Conservation (phyloP, 2,329 filamentous ascomycete species). For the Sarocladium oryzae region DNA sequence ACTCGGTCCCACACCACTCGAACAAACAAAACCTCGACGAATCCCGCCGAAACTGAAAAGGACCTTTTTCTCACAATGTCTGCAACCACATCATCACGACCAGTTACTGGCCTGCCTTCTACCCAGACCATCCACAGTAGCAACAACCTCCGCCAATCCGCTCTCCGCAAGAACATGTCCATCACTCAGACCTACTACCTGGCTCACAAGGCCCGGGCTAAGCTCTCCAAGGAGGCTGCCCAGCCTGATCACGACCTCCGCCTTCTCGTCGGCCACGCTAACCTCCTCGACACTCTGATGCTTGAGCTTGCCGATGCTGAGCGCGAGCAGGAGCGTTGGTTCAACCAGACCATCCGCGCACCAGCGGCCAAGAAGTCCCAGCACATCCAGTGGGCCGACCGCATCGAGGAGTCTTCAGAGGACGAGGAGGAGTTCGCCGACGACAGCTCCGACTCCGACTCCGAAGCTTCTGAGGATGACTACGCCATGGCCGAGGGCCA, state of each 20-base stretch:
- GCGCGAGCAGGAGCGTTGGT: slow-evolving; percentile 93
- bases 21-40: slow-evolving; percentile 6
- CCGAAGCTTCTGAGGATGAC: slow-evolving; percentile 33
- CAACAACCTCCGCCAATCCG: slow-evolving; percentile 22
- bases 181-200: slow-evolving; percentile 98
- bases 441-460: slow-evolving; percentile 51
- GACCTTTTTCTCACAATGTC: slow-evolving; percentile 21
- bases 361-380: slow-evolving; percentile 45
- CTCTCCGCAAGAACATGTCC: slow-evolving; percentile 78
- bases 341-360: slow-evolving; percentile 88
- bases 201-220: slow-evolving; percentile 90
- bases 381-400: slow-evolving; percentile 84
- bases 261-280: slow-evolving; percentile 93
- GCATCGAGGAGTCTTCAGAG: slow-evolving; percentile 56
- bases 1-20: slow-evolving; percentile 1
- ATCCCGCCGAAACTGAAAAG: not conserved
- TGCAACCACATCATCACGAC: slow-evolving; percentile 19
- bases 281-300: slow-evolving; percentile 95
- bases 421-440: slow-evolving; percentile 64
- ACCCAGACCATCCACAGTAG: not conserved
- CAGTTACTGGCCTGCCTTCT: slow-evolving; percentile 21
- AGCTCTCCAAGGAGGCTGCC: slow-evolving; percentile 89
- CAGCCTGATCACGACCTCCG: slow-evolving; percentile 90
- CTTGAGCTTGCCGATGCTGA: slow-evolving; percentile 86
- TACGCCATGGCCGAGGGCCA: slow-evolving; percentile 33